Base-by-base conservation (phyloP, 2,329 filamentous ascomycete species). In the Aspergillus caelatus region DNA sequence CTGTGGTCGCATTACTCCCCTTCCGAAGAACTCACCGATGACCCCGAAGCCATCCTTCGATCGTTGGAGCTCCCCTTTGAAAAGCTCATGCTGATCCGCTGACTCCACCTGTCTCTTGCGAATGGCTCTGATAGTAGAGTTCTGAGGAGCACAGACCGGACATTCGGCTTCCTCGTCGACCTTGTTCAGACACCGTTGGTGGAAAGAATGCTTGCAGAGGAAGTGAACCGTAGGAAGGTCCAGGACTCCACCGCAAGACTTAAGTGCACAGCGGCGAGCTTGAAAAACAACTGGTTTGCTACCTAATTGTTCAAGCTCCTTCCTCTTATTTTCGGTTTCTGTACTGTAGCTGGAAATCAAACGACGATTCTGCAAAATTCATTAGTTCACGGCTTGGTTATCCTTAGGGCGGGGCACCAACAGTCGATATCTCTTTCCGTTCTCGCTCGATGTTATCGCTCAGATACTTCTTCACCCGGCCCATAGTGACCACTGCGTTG, bases 171-270 rank as follows among this genome's bases (percentile, higher is more conserved):
- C 83, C 11, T 87, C 83, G 58, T 89, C 88, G 12, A 83, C 82
- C 6, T 84, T 82, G 74, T 92, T 91, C 48, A 99, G 81, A 77
- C 94, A 99, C 53, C 92, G 86, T 80, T 96, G 92, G 75, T 99
- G 95, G 83, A 97, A 99, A 65, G 90, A 94, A 77, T 99, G 95
- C 77, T 96, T 97, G 82, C 95, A 99, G 67, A 99, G 80, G 77
- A 99, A 99, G 75, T 99, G 95, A 55, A 99, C 94, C 0, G 90
- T 92, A 0, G 95, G 95, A 14, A 98, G 83, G 68, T 97, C 94
- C 21, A 98, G 84, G 30, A 87, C 85, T 43, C 88, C 86, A 19
- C 88, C 88, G 76, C 95, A 99, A 58, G 91, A 89, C 32, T 91
- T 89, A 12, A 55, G 52, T 11, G 52, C 52, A 76, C 95, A 99